Evolutionary conservation across 345 rosid species (phyloP).

Genomic region (Ceriops tagal): DNA sequence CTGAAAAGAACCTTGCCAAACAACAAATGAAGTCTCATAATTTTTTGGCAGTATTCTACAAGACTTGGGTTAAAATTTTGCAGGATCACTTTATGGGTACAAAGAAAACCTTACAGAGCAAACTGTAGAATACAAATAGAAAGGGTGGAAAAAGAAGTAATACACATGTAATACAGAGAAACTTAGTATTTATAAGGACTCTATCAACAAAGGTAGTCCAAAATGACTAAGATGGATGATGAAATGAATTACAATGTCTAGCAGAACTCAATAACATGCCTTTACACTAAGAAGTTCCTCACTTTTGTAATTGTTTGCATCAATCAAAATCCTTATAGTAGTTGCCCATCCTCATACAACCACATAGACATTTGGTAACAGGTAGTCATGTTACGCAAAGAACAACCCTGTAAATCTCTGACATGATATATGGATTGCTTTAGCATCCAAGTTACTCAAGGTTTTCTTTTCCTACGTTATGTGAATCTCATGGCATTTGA

Average conservation of each 20-base stretch:
- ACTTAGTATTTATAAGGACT: too few relatives aligned
- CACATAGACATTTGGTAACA: not conserved
- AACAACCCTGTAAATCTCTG: not conserved
- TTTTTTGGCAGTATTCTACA: not conserved
- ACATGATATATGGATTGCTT: not conserved
- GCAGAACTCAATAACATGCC: not conserved
- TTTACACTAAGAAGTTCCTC: not conserved
- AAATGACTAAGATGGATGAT: not conserved
- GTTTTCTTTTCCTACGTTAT: not conserved
- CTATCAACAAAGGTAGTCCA: not conserved
- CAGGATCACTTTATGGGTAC: too few relatives aligned
- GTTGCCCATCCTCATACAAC: not conserved
- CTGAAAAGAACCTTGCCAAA: not conserved
- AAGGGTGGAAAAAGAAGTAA: too few relatives aligned
- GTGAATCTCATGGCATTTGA: not conserved
- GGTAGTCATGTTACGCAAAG: not conserved
- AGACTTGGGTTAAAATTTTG: too few relatives aligned
- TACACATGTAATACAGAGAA: too few relatives aligned
- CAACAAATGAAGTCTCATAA: not conserved
- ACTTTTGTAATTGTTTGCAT: not conserved
- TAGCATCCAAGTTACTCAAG: not conserved
- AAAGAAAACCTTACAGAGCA: too few relatives aligned
- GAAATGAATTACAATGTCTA: not conserved
- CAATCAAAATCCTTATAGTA: not conserved
- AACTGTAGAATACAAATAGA: too few relatives aligned